phyloP scores from a whole-genome alignment of 768 basidiomycete species.

The Lentinula detonsa region DNA sequence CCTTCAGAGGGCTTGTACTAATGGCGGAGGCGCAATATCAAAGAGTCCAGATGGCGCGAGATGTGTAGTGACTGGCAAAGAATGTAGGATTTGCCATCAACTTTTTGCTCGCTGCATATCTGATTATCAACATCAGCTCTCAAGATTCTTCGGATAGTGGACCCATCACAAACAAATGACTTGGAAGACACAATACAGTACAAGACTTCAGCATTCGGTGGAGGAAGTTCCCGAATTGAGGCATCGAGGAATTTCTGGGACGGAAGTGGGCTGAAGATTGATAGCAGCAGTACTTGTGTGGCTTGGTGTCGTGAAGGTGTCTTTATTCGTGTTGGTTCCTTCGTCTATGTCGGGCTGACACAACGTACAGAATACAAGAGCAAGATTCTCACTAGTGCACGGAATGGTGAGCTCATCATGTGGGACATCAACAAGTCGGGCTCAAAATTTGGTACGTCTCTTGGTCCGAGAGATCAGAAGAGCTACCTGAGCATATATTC shows the following conservation, averaged over 20 bases:
- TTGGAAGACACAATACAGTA: slow-evolving; percentile 24
- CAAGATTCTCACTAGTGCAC: slow-evolving; percentile 75
- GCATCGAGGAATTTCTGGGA: slow-evolving; percentile 75
- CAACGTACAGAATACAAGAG: slow-evolving; percentile 51
- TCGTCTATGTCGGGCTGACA: background rate
- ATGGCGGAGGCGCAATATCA: slow-evolving; percentile 62
- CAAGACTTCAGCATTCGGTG: slow-evolving; percentile 47
- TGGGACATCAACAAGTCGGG: slow-evolving; percentile 74
- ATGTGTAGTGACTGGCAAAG: slow-evolving; percentile 74
- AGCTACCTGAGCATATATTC: background rate
- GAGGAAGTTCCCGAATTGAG: slow-evolving; percentile 64
- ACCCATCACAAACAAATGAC: slow-evolving; percentile 29
- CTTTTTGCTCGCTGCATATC: background rate
- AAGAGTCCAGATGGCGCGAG: slow-evolving; percentile 59
- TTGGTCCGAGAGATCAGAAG: background rate
- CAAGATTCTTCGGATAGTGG: slow-evolving; percentile 52
- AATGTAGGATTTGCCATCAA: slow-evolving; percentile 42
- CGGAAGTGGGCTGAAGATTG: slow-evolving; percentile 70
- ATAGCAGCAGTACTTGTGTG: slow-evolving; percentile 73
- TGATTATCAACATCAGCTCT: slow-evolving; percentile 32
- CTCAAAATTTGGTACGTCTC: slow-evolving; percentile 57
- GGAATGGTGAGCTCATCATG: slow-evolving; percentile 78
- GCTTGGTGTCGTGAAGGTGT: slow-evolving; percentile 71
- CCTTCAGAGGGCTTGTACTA: slow-evolving; percentile 49
- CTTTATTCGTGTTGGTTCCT: slow-evolving; percentile 15